phyloP scores from a whole-genome alignment of 2,329 filamentous ascomycete genomes.

The Acephala macrosclerotiorum region DNA sequence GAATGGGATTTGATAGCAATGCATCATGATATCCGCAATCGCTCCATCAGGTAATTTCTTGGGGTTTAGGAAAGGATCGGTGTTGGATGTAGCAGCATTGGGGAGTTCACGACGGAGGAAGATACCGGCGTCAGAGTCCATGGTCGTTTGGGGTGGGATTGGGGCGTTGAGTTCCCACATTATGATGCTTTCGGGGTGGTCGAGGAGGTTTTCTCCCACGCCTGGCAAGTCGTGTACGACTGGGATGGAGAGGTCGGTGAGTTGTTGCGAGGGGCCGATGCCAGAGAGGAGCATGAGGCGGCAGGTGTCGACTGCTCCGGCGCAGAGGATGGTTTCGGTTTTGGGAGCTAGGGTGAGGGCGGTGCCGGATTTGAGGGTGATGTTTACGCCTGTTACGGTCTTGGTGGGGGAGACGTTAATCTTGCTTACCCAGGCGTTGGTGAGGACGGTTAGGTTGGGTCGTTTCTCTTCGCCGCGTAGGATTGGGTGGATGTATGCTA shows the following conservation, averaged over 20 bases:
- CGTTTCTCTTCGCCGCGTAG: conserved; percentile 82
- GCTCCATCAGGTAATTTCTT: conserved; percentile 66
- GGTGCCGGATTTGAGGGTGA: conserved; percentile 64
- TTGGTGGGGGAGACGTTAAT: conserved; percentile 72
- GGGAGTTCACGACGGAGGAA: conserved; percentile 81
- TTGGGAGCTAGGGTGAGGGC: conserved; percentile 67
- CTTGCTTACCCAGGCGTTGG: conserved; percentile 86
- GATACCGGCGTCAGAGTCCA: conserved; percentile 61
- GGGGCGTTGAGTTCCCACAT: conserved; percentile 52
- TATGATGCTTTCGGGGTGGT: conserved; percentile 55
- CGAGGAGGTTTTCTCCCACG: conserved; percentile 47
- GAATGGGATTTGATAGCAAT: conserved; percentile 96
- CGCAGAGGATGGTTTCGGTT: conserved; percentile 68
- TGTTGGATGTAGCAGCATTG: conserved; percentile 64
- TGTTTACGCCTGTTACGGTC: conserved; percentile 75
- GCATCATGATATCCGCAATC: conserved; percentile 91
- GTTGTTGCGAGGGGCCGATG: conserved; percentile 45
- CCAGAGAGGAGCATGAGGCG: conserved; percentile 50
- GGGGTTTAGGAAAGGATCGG: conserved; percentile 48
- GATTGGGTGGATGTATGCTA: conserved; percentile 93
- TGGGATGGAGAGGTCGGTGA: conserved; percentile 43
- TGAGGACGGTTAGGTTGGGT: conserved; percentile 85
- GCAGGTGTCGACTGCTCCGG: conserved; percentile 48
- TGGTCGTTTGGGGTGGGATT: conserved; percentile 47
- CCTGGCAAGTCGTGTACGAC: conserved; percentile 43